Percentiles rank a stretch among this genome's conserved stretches.
phyloP scores from a whole-genome alignment of 2,329 filamentous ascomycete species.

The Chaetomium sp. region DNA sequence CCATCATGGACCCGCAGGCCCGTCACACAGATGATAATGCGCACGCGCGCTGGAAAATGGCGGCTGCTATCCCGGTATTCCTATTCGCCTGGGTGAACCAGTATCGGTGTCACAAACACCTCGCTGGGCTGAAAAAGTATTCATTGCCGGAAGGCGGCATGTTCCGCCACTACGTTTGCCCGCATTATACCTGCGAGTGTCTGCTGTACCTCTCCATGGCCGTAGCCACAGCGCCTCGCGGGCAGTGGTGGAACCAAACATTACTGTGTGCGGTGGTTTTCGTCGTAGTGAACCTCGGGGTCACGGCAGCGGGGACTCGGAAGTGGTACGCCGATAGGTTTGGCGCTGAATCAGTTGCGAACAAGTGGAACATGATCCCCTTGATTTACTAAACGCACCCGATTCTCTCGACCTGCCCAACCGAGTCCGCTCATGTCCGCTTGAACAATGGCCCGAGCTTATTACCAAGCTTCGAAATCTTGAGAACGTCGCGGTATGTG shows the following conservation, averaged over 20 bases:
- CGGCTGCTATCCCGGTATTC: constrained; percentile 57
- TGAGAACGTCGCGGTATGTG: constrained; percentile 80
- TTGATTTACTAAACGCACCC: constrained; percentile 45
- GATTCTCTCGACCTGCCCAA: constrained; percentile 25
- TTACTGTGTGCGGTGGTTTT: constrained; percentile 65
- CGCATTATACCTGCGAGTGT: constrained; percentile 89
- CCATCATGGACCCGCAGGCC: constrained; percentile 25
- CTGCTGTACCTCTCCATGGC: constrained; percentile 75
- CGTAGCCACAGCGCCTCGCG: constrained; percentile 63
- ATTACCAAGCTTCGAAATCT: constrained; percentile 66
- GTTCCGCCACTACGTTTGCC: constrained; percentile 69
- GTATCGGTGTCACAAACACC: constrained; percentile 63
- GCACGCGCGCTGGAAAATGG: constrained; percentile 40
- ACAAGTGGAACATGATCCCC: constrained; percentile 72
- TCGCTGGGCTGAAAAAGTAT: constrained; percentile 72
- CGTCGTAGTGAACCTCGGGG: constrained; percentile 70
- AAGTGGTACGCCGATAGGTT: constrained; percentile 76
- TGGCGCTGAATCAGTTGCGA: constrained; percentile 54
- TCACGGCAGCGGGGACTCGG: constrained; percentile 72
- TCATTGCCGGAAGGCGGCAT: constrained; percentile 67
- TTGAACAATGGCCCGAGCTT: constrained; percentile 45
- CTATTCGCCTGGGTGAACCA: constrained; percentile 65
- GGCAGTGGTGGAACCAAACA: constrained; percentile 62
- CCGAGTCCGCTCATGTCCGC: constrained; percentile 23
- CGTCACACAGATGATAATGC: constrained; percentile 23